These are phyloP conservation scores for Cyclocybe aegerita DNA, from an alignment of 768 basidiomycete species.

Conservation along the genomic window DNA sequence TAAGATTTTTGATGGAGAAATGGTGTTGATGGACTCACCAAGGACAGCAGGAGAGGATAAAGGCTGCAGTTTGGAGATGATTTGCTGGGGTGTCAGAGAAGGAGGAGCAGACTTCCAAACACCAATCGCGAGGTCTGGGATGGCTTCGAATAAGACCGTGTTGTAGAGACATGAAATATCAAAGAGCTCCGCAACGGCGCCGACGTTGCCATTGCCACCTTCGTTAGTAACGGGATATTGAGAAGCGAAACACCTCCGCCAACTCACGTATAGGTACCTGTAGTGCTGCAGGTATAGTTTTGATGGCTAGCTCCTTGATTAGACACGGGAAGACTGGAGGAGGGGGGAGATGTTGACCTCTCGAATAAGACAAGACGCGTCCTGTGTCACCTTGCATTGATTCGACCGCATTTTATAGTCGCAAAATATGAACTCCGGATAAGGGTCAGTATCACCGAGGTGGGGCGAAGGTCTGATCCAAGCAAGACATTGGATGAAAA, in stretches of 20 bases:
- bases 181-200: conserved; percentile 53
- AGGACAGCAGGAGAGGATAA: conserved; percentile 23
- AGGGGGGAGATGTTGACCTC: no score
- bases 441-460: no score
- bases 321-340: no score
- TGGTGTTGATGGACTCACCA: conserved; percentile 19
- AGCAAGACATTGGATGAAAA: no score
- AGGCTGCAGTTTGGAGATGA: conserved; percentile 16
- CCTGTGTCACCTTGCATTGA: no score
- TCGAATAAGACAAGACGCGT: no score
- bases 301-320: conserved; percentile 23
- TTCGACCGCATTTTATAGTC: no score
- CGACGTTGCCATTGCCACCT: conserved; percentile 34
- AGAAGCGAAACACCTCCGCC: no score
- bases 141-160: conserved; percentile 23
- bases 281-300: conserved; percentile 51
- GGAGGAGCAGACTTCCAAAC: conserved; percentile 21
- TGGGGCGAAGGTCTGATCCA: no score
- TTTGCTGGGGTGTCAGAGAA: conserved; percentile 9
- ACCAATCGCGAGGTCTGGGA: conserved; percentile 23
- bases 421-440: no score
- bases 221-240: not conserved
- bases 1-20: not conserved
- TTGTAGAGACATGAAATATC: conserved; percentile 51
- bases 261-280: conserved; percentile 47